Percentiles rank a stretch among this genome's conserved stretches.
Conservation (phyloP, 352 stramenopile species). For the Aphanomyces cochlioides region DNA sequence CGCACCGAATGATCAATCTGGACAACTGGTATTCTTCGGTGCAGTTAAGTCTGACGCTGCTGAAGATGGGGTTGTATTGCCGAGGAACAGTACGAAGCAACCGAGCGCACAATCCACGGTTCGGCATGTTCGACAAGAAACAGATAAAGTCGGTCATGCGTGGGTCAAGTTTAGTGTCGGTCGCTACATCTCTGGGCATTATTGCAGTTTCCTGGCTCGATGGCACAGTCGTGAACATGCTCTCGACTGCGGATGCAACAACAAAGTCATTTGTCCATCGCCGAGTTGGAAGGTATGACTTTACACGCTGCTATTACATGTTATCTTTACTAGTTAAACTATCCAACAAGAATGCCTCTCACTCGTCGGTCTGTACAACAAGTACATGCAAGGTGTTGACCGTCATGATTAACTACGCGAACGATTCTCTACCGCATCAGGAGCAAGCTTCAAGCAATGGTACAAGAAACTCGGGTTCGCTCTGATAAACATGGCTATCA, state of each 20-base stretch:
- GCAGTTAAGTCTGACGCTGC: neutral
- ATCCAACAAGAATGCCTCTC: too few relatives aligned
- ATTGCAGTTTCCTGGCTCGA: neutral
- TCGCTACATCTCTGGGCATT: conserved; percentile 5
- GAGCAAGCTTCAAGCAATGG: too few relatives aligned
- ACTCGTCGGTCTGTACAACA: too few relatives aligned
- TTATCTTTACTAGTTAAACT: too few relatives aligned
- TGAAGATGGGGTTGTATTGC: conserved; percentile 6
- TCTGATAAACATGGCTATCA: too few relatives aligned
- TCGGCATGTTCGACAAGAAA: conserved; percentile 9
- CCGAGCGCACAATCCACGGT: conserved; percentile 2
- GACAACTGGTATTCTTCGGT: conserved; percentile 2
- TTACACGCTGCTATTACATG: too few relatives aligned
- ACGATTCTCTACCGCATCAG: too few relatives aligned
- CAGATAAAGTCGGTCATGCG: neutral
- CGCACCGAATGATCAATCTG: neutral
- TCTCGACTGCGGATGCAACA: neutral
- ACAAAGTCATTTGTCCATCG: too few relatives aligned
- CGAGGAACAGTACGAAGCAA: conserved; percentile 3
- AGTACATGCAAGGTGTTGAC: too few relatives aligned
- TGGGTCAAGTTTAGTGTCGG: neutral
- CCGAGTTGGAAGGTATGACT: too few relatives aligned
- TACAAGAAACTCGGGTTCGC: too few relatives aligned
- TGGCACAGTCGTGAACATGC: conserved; percentile 9
- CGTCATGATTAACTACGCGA: too few relatives aligned